Evolutionary conservation across 352 stramenopile genomes (phyloP).

Genomic region (Phytophthora europaea): DNA sequence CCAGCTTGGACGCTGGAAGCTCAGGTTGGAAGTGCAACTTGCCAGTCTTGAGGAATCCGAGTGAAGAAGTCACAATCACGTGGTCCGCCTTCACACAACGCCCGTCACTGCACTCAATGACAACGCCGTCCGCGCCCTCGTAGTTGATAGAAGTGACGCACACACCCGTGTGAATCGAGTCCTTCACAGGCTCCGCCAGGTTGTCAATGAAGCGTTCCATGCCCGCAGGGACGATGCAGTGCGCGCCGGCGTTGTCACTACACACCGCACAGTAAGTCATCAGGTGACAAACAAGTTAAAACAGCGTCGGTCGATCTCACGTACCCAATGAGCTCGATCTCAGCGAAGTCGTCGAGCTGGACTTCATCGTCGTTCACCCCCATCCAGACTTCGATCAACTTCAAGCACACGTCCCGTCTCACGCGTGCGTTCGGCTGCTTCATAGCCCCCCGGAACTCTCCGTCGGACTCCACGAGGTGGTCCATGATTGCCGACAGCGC

Average conservation of each 20-base stretch:
- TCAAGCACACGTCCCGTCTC: constrained; percentile 52
- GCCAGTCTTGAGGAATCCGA: constrained; percentile 60
- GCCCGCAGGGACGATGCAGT: constrained; percentile 58
- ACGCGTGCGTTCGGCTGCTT: constrained; percentile 33
- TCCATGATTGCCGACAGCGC: constrained; percentile 52
- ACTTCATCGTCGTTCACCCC: constrained; percentile 55
- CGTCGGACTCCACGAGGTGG: constrained; percentile 33
- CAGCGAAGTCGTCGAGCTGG: constrained; percentile 67
- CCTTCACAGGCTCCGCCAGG: constrained; percentile 39
- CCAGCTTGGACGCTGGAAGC: constrained; percentile 52
- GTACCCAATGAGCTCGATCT: constrained; percentile 64
- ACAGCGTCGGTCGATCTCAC: background rate
- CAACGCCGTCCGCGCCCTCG: constrained; percentile 32
- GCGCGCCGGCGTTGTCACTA: constrained; percentile 59
- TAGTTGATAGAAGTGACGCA: constrained; percentile 45
- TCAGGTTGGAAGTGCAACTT: constrained; percentile 59
- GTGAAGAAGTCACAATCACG: constrained; percentile 66
- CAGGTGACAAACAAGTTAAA: background rate
- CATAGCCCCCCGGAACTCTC: constrained; percentile 28
- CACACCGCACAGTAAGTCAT: background rate
- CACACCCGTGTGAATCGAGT: constrained; percentile 44
- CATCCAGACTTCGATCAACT: constrained; percentile 70
- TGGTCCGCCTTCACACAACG: constrained; percentile 43
- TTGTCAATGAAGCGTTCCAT: constrained; percentile 65
- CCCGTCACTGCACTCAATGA: constrained; percentile 42